These are phyloP conservation scores for Sarcomyxa edulis DNA, from an alignment of 768 basidiomycete species.

Conservation along the genomic window DNA sequence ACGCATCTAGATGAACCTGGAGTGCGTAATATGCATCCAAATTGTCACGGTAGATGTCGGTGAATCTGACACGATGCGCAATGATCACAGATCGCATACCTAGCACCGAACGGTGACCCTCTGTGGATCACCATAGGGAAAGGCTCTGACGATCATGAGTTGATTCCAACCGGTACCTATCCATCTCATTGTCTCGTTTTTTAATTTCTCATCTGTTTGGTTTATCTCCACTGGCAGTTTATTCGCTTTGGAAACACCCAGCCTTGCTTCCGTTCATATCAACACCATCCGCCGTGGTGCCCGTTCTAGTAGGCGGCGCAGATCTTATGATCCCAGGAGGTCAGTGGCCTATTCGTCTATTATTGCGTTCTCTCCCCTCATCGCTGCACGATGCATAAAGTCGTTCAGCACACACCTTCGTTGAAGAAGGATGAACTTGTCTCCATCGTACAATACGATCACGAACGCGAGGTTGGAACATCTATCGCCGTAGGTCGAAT, in stretches of 20 bases:
- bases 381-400: no score
- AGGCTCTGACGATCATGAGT: constrained; percentile 52
- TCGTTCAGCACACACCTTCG: constrained; percentile 46
- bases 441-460: constrained; percentile 47
- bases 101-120: constrained; percentile 62
- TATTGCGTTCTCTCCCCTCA: no score
- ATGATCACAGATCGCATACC: constrained; percentile 51
- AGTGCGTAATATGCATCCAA: constrained; percentile 42
- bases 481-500: constrained; percentile 77
- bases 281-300: constrained; percentile 67
- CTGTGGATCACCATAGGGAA: constrained; percentile 78
- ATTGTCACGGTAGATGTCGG: no score
- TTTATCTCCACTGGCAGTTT: constrained; percentile 33
- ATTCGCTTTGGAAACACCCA: constrained; percentile 74
- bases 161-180: constrained; percentile 66
- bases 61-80: not conserved
- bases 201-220: not conserved
- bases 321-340: constrained; percentile 89
- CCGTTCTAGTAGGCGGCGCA: constrained; percentile 69
- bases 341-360: constrained; percentile 17
- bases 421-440: constrained; percentile 51
- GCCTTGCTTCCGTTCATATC: constrained; percentile 65
- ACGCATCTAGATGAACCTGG: constrained; percentile 64
- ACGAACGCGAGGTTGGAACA: constrained; percentile 31
- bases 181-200: no score